Evolutionary conservation across 495 filamentous ascomycete species (phyloP).

Genomic region (Umbilicaria muhlenbergii): DNA sequence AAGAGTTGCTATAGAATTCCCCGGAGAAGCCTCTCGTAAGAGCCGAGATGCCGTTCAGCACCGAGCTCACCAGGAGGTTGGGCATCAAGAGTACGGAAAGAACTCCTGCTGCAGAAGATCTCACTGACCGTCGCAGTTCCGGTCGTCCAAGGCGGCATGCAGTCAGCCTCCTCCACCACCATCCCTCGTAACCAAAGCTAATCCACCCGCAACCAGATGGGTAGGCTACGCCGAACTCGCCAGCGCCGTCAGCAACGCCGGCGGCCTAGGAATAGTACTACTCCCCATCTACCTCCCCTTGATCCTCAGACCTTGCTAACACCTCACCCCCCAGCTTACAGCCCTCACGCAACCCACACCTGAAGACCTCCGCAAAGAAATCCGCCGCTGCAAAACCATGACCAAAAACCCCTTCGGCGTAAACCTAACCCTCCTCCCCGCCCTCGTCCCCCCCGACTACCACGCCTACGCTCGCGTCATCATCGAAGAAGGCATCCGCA

Average conservation of each 20-base stretch:
- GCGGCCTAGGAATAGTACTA: conserved; percentile 71
- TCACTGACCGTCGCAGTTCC: conserved; percentile 46
- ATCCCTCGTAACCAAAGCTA: neutral
- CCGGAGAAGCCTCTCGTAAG: neutral
- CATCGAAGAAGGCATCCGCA: conserved; percentile 82
- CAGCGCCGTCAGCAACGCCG: conserved; percentile 86
- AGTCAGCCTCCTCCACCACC: conserved; percentile 39
- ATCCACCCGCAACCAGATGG: conserved; percentile 16
- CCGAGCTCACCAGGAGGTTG: conserved; percentile 72
- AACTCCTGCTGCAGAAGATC: neutral
- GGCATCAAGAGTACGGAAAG: conserved; percentile 62
- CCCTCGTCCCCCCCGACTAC: conserved; percentile 82
- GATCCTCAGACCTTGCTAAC: conserved; percentile 50
- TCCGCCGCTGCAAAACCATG: conserved; percentile 69
- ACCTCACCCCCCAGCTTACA: conserved; percentile 37
- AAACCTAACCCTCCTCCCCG: conserved; percentile 88
- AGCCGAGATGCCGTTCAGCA: conserved; percentile 71
- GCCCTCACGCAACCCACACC: conserved; percentile 90
- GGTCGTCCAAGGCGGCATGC: conserved; percentile 97
- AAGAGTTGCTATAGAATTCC: neutral
- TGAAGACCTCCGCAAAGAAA: conserved; percentile 86
- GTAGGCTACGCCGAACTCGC: conserved; percentile 82
- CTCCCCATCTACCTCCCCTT: conserved; percentile 16
- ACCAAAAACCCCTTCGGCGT: conserved; percentile 86
- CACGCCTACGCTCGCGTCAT: conserved; percentile 80